Base-by-base conservation (phyloP, 2,329 filamentous ascomycete genomes). In the Alternaria alternata region DNA sequence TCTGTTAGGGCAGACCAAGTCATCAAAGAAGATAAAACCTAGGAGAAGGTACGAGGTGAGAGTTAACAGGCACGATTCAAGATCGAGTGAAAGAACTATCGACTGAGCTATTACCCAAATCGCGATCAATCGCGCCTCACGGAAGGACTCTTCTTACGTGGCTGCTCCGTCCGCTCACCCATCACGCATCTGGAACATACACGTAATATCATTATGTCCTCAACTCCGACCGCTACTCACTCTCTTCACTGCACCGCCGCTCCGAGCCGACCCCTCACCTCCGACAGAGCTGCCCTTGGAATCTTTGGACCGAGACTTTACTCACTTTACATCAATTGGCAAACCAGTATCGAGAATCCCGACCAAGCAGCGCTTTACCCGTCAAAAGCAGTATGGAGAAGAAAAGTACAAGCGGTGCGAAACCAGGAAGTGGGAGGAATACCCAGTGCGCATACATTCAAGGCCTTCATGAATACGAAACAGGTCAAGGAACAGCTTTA, bases 391-490 rank as follows among this genome's bases (percentile, higher is more conserved):
- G 34, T 18, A 43, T 54, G 43, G 41, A 18, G 9, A 32, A 16
- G 46, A 3, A 26, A n/a, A 28, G 20, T 30, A 12, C n/a, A 44
- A 2, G 28, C 43, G 6, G 34, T 42, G 7, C 20, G n/a, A n/a
- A 18, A 42, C 2, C 32, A 44, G 12, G 16, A 5, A 11, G 24
- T 49, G 14, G 56, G 56, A 7, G 24, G 46, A 36, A 20, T 54
- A n/a, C 56, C 49, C 9, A 39, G 30, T 38, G 24, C 51, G 18
- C 41, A 41, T 7, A 18, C 22, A 22, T 54, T 54, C 49, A 47
- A 42, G n/a, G 36, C 51, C 0, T 59, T 59, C 8, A 54, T 54
- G 56, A 28, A n/a, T 11, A 44, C 32, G n/a, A 8, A 3, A 11
- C 8, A 12, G 5, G 36, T 48, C 3, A 38, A 48, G 16, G 12